Base-by-base conservation (phyloP, 78 protist genomes). In the Dictyostelium discoideum region DNA sequence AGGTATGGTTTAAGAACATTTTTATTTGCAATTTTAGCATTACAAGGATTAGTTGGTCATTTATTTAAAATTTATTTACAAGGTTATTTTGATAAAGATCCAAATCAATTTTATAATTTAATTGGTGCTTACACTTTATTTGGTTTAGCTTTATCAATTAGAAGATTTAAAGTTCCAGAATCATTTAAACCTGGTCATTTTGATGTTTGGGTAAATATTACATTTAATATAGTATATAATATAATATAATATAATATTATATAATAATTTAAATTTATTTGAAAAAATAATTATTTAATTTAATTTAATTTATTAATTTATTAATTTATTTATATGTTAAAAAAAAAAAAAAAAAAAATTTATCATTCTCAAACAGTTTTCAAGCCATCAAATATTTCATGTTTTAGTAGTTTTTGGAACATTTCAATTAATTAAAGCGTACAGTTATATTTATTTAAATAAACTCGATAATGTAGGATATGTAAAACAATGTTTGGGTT, bases 341-440 rank as follows among this genome's bases (percentile, higher is more conserved):
- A 65, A 63, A 63, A 22, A 63, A 63, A 63, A 63, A 63, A 24
- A 7, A 65, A 65, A 65, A 65, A 24, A 0, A 2, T 65, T 24
- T 11, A 69, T 11, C 77, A 24, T 69, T 69, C 18, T 69, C 39
- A 69, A 26, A 26, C 39, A 69, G 92, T 81, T 89, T 26, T 89
- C 94, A 26, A 89, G 94, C 69, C 94, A 89, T 81, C 94, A 89
- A 39, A 79, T 89, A 81, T 89, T 89, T 57, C 94, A 89, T 81
- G 87, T 89, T 32, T 89, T 89, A n/a, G 94, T 89, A 3, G 84
- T 81, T 40, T 32, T 81, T 67, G 87, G 94, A 6, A 89, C 94
- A 39, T 32, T 60, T 11, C 83, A 60, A n/a, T 81, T 89, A 46
- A 67, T 46, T 46, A 26, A 89, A 26, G 87, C 87, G 5, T 89